Conservation (phyloP, 495 filamentous ascomycete genomes). For the Chaetomium fimeti region DNA sequence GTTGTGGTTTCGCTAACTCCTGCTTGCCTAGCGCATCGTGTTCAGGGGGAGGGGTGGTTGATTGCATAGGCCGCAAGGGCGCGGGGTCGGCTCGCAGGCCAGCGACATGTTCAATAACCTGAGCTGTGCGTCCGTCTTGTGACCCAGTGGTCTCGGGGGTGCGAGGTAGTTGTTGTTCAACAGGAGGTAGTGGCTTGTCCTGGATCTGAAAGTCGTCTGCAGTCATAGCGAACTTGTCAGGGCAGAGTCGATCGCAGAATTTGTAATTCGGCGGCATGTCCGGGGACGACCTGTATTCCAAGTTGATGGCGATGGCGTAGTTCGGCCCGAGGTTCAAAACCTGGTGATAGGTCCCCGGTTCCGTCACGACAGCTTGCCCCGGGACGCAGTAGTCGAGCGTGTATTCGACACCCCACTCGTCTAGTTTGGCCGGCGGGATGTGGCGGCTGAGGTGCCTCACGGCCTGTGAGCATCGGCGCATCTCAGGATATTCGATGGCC, state of each 20-base stretch:
- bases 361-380: slow-evolving; percentile 37
- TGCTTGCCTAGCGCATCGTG: not conserved
- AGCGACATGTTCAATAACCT: not conserved
- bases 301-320: slow-evolving; percentile 38
- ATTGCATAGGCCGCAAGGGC: slow-evolving; percentile 13
- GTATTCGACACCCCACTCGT: slow-evolving; percentile 39
- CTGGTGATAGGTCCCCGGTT: slow-evolving; percentile 39
- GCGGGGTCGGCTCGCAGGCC: not conserved
- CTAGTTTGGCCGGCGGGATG: slow-evolving; percentile 33
- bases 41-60: slow-evolving; percentile 23
- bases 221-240: slow-evolving; percentile 34
- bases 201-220: slow-evolving; percentile 34
- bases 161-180: not conserved
- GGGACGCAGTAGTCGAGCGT: slow-evolving; percentile 38
- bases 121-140: not conserved
- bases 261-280: slow-evolving; percentile 31
- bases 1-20: not conserved
- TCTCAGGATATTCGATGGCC: slow-evolving; percentile 29
- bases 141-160: slow-evolving; percentile 12
- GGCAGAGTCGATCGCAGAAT: slow-evolving; percentile 34
- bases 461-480: slow-evolving; percentile 36
- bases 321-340: slow-evolving; percentile 39
- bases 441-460: slow-evolving; percentile 38
- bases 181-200: not conserved
- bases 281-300: slow-evolving; percentile 37